phyloP scores from a whole-genome alignment of 164 flowering plant species.

The Vitis riparia region DNA sequence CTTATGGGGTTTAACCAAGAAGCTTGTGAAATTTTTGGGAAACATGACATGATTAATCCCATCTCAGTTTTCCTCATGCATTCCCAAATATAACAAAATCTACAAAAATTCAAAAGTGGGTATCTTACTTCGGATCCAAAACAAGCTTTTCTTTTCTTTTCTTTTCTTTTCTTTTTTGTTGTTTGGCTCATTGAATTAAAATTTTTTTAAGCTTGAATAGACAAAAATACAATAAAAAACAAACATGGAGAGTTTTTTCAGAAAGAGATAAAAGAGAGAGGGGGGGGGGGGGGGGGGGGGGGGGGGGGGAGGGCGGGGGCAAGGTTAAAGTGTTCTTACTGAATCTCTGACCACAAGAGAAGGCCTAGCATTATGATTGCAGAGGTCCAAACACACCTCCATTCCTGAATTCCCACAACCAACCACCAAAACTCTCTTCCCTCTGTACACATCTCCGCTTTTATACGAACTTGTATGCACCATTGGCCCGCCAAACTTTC shows the following conservation, averaged over 20 bases:
- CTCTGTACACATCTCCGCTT: slow-evolving; percentile 40
- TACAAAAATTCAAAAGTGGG: too few relatives aligned
- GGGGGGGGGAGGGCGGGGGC: too few relatives aligned
- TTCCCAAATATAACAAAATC: too few relatives aligned
- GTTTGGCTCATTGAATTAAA: slow-evolving; percentile 14
- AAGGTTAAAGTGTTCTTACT: slow-evolving; percentile 17
- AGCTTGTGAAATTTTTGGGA: too few relatives aligned
- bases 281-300: too few relatives aligned
- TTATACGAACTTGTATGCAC: slow-evolving; percentile 51
- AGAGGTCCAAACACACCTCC: slow-evolving; percentile 70
- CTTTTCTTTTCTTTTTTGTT: background rate
- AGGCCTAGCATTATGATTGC: slow-evolving; percentile 49
- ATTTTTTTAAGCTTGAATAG: background rate
- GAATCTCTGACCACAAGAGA: slow-evolving; percentile 49
- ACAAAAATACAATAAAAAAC: background rate
- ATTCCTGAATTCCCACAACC: slow-evolving; percentile 69
- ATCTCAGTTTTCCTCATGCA: too few relatives aligned
- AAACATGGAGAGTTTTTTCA: background rate
- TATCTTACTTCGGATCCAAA: too few relatives aligned
- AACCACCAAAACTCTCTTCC: slow-evolving; percentile 45
- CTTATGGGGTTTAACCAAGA: too few relatives aligned
- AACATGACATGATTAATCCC: too few relatives aligned
- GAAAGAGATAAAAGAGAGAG: slow-evolving; percentile 7
- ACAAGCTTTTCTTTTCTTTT: background rate
- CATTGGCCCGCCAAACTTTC: slow-evolving; percentile 38